phyloP scores from a whole-genome alignment of 2,329 filamentous ascomycete genomes.

The Leptographium flavum region DNA sequence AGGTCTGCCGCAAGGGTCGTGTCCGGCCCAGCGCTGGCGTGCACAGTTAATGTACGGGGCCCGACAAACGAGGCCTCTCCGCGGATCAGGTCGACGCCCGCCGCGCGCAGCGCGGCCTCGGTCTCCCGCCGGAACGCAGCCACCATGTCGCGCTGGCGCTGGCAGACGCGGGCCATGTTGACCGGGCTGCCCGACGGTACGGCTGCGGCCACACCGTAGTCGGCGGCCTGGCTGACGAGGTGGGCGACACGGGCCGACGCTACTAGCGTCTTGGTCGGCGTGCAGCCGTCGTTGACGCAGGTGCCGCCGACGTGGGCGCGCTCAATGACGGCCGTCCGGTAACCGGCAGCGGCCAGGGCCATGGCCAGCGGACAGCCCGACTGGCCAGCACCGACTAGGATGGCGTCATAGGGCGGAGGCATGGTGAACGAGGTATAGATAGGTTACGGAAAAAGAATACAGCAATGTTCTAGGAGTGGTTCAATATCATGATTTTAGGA shows the following conservation, averaged over 20 bases:
- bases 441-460: too few relatives aligned
- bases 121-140: not conserved
- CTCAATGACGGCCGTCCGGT: not conserved
- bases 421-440: not conserved
- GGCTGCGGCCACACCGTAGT: not conserved
- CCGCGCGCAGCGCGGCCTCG: not conserved
- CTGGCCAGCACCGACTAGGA: not conserved
- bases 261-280: not conserved
- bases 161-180: not conserved
- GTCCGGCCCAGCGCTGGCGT: not conserved
- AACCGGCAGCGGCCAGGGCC: not conserved
- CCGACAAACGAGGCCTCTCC: not conserved
- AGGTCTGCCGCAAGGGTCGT: not conserved
- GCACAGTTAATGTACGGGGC: not conserved
- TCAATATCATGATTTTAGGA: too few relatives aligned
- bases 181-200: not conserved
- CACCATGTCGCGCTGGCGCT: not conserved
- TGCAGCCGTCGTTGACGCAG: slow-evolving; percentile 27
- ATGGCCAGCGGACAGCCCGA: not conserved
- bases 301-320: slow-evolving; percentile 31
- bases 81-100: not conserved
- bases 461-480: too few relatives aligned
- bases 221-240: not conserved
- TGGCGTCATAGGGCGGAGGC: not conserved
- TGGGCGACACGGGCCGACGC: not conserved